phyloP scores from a whole-genome alignment of 2,329 filamentous ascomycete species.

The Penicillium sp. region DNA sequence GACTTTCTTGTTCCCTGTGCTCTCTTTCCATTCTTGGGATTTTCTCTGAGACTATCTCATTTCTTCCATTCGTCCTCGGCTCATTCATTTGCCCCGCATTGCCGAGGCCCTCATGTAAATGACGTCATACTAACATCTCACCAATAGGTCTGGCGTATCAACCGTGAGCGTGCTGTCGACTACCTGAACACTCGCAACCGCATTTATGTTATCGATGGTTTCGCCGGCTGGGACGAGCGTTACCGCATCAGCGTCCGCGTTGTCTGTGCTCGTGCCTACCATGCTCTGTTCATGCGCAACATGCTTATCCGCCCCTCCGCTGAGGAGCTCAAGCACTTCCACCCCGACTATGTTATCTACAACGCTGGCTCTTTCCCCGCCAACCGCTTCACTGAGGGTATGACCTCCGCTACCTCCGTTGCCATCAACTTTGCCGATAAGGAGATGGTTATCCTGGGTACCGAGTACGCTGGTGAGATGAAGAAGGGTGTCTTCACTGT shows the following conservation, averaged over 20 bases:
- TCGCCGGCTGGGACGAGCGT: slow-evolving; percentile 96
- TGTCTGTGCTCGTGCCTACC: slow-evolving; percentile 97
- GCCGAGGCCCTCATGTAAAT: slow-evolving; percentile 25
- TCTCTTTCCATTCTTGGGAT: neutral
- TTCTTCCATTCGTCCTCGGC: slow-evolving; percentile 6
- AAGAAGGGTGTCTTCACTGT: slow-evolving; percentile 99
- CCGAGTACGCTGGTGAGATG: slow-evolving; percentile 97
- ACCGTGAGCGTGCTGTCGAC: slow-evolving; percentile 96
- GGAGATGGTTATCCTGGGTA: slow-evolving; percentile 99
- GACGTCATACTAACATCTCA: slow-evolving; percentile 31
- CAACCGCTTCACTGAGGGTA: slow-evolving; percentile 95
- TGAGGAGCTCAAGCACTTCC: slow-evolving; percentile 95
- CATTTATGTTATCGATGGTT: slow-evolving; percentile 98
- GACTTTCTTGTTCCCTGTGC: neutral
- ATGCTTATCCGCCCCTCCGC: slow-evolving; percentile 95
- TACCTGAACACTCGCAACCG: slow-evolving; percentile 98
- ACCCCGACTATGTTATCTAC: slow-evolving; percentile 99
- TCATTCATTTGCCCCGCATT: slow-evolving; percentile 11
- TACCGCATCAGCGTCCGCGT: slow-evolving; percentile 97
- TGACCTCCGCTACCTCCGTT: slow-evolving; percentile 97
- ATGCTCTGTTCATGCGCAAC: slow-evolving; percentile 99
- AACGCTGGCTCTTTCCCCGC: slow-evolving; percentile 98
- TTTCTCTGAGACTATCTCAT: neutral
- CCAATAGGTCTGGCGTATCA: slow-evolving; percentile 94
- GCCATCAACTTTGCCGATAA: slow-evolving; percentile 99